Base-by-base conservation (phyloP, 352 stramenopile species). In the Phytophthora crassamura region DNA sequence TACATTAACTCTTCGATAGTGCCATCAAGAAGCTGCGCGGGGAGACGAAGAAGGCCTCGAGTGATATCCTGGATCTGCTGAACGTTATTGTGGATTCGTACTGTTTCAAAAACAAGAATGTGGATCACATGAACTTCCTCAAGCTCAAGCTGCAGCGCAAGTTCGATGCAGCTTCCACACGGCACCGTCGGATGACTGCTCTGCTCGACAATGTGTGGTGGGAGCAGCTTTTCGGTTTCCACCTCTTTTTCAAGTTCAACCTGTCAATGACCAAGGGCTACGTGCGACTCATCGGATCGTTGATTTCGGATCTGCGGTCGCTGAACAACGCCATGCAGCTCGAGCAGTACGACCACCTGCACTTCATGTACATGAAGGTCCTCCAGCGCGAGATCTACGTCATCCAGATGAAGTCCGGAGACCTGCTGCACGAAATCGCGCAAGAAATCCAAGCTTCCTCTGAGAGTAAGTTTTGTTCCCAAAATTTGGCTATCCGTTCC, bases 41-140 rank as follows among this genome's bases (percentile, higher is more conserved):
- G 4, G 82, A 94, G 49, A 88, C 80, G 1, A 59, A 45, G 12
- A 64, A 83, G 7, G 74, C 74, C 0, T 78, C 77, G 5, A 78
- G 77, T 0, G 84, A 90, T 46, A 79, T 94, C 18, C 38, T 90
- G 7, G 86, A 92, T 35, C 59, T 94, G 28, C 70, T 91, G 45
- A 91, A 93, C 55, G 82, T 93, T 40, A 90, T 92, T 25, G 70
- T 94, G 25, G 85, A 94, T 64, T 89, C 85, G 53, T 94, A 94
- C 69, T 94, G 85, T 52, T 94, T 94, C 75, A 90, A 91, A 66
- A 91, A 90, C 77, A 93, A 91, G 58, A 90, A 91, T 58, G 56
- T 90, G 16, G 82, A 92, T 2, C 73, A 91, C 66, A 90, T 94
- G 84, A 80, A 91, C 49, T 90, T 94, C 32, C 63, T 94, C 7